phyloP scores from a whole-genome alignment of 495 filamentous ascomycete species.

The Antarctomyces pellizariae region DNA sequence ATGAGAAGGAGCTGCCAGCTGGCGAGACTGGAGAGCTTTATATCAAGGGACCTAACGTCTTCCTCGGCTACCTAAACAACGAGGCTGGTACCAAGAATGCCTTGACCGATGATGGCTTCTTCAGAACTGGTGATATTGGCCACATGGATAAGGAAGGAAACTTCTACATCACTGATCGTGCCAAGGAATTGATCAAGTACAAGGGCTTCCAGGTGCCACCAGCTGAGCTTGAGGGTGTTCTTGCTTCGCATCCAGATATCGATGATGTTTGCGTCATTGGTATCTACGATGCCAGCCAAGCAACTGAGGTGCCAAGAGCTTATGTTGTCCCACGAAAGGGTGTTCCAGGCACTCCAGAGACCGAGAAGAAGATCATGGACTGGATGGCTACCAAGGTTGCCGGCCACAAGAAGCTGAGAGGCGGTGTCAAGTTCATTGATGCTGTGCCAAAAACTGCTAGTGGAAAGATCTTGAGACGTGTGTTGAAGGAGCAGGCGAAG shows the following conservation, averaged over 20 bases:
- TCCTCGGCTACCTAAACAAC: conserved; percentile 57
- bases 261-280: conserved; percentile 72
- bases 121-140: conserved; percentile 57
- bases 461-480: conserved; percentile 70
- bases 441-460: conserved; percentile 63
- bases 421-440: conserved; percentile 64
- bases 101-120: conserved; percentile 51
- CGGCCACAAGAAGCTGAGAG: conserved; percentile 52
- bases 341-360: conserved; percentile 20
- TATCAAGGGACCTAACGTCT: conserved; percentile 56
- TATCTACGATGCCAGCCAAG: conserved; percentile 41
- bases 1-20: conserved; percentile 17
- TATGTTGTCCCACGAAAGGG: conserved; percentile 48
- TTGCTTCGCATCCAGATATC: conserved; percentile 47
- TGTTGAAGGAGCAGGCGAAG: conserved; percentile 23
- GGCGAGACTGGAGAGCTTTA: conserved; percentile 52
- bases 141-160: conserved; percentile 33
- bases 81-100: conserved; percentile 34
- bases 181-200: conserved; percentile 85
- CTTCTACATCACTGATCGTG: conserved; percentile 59
- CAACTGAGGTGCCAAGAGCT: conserved; percentile 64
- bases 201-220: conserved; percentile 77
- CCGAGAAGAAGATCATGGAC: conserved; percentile 32
- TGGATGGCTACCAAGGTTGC: conserved; percentile 33
- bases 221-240: conserved; percentile 64